Evolutionary conservation across 495 filamentous ascomycete genomes (phyloP).

Genomic region (Xylaria bambusicola): DNA sequence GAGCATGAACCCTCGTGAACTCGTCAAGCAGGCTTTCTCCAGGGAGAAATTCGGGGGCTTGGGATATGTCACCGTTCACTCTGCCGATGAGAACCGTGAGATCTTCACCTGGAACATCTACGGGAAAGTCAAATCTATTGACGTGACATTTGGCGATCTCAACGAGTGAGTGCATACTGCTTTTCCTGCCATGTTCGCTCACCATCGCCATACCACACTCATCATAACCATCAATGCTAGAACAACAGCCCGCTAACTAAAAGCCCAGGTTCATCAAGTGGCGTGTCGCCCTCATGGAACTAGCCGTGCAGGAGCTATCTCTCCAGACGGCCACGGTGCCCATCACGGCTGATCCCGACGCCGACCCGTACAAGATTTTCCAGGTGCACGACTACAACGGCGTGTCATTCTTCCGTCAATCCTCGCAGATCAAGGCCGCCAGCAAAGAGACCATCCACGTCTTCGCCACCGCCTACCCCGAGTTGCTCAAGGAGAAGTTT

Average conservation of each 20-base stretch:
- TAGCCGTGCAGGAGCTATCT: constrained; percentile 68
- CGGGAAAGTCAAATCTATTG: constrained; percentile 69
- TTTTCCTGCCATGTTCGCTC: background rate
- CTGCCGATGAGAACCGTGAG: constrained; percentile 34
- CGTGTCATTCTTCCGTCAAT: constrained; percentile 76
- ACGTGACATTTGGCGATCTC: constrained; percentile 72
- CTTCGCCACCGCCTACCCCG: constrained; percentile 79
- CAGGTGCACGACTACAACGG: constrained; percentile 90
- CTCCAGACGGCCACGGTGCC: constrained; percentile 64
- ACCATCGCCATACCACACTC: background rate
- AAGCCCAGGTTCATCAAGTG: constrained; percentile 72
- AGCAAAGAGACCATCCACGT: constrained; percentile 76
- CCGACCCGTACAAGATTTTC: constrained; percentile 82
- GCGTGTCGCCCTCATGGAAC: constrained; percentile 86
- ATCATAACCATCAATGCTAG: background rate
- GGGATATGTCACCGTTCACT: constrained; percentile 57
- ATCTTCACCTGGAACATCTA: constrained; percentile 86
- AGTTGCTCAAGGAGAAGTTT: constrained; percentile 85
- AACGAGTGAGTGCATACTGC: constrained; percentile 61
- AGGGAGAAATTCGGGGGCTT: constrained; percentile 59
- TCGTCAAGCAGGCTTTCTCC: constrained; percentile 48
- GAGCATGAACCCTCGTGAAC: constrained; percentile 51
- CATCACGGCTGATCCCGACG: constrained; percentile 73
- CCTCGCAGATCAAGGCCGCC: constrained; percentile 67
- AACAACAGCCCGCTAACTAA: constrained; percentile 18